Evolutionary conservation across 116 monocot species (phyloP).

Genomic region (Phalaenopsis hybrid): DNA sequence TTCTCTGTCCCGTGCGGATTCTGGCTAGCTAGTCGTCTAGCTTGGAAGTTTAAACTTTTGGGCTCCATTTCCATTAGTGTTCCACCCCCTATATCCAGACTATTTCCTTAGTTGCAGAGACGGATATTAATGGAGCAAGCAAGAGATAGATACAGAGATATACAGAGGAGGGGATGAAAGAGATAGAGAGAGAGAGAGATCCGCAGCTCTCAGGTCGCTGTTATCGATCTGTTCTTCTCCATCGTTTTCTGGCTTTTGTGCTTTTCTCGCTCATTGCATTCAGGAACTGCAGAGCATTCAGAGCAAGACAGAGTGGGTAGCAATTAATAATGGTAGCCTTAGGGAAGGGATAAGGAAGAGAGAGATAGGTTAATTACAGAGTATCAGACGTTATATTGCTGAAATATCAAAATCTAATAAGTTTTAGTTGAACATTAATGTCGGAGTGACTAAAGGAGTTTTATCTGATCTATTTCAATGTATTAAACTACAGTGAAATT

Average conservation of each 20-base stretch:
- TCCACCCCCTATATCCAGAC: neutral
- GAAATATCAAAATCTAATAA: too few relatives aligned
- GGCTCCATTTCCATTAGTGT: neutral
- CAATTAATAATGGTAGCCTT: neutral
- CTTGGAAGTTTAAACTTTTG: too few relatives aligned
- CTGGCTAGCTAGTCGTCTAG: too few relatives aligned
- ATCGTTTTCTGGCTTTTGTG: neutral
- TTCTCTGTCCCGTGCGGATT: neutral
- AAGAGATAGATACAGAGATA: neutral
- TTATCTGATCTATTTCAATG: too few relatives aligned
- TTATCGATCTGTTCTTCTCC: neutral
- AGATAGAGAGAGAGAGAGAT: too few relatives aligned
- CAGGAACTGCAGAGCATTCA: neutral
- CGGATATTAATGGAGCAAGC: neutral
- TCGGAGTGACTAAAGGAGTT: too few relatives aligned
- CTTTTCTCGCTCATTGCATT: neutral
- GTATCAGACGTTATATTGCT: neutral
- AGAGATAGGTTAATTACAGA: neutral
- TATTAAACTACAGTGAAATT: too few relatives aligned
- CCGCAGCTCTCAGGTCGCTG: neutral
- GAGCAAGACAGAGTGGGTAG: neutral
- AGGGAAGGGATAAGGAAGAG: neutral
- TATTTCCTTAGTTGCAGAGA: slow-evolving; percentile 1
- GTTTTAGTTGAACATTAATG: too few relatives aligned
- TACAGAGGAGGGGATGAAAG: too few relatives aligned